These are phyloP conservation scores for Phialemoniopsis sp. DNA, from an alignment of 2,329 filamentous ascomycete genomes.

Conservation along the genomic window DNA sequence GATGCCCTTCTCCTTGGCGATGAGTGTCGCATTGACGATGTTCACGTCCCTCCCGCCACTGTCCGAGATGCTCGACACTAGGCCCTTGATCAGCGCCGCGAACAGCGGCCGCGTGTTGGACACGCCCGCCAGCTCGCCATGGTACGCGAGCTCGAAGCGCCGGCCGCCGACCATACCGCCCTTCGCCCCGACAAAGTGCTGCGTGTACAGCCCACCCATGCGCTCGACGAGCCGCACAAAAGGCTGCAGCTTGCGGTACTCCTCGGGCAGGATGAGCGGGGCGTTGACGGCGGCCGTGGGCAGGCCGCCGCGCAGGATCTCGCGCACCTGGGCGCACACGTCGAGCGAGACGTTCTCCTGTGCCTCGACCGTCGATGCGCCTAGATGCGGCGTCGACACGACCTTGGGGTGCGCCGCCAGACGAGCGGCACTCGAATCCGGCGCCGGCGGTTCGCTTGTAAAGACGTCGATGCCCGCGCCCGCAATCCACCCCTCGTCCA, in stretches of 20 bases:
- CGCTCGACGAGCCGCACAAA: slow-evolving; percentile 74
- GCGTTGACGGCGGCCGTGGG: slow-evolving; percentile 78
- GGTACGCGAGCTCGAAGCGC: slow-evolving; percentile 73
- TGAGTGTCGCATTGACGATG: slow-evolving; percentile 75
- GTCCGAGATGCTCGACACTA: slow-evolving; percentile 65
- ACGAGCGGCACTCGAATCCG: slow-evolving; percentile 51
- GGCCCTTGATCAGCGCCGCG: slow-evolving; percentile 73
- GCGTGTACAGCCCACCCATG: slow-evolving; percentile 75
- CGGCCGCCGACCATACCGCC: slow-evolving; percentile 52
- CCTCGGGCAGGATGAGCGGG: slow-evolving; percentile 75
- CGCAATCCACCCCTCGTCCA: slow-evolving; percentile 68
- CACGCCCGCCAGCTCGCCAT: slow-evolving; percentile 67
- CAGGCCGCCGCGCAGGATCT: slow-evolving; percentile 67
- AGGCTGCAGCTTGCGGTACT: slow-evolving; percentile 73
- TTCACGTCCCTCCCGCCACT: slow-evolving; percentile 67
- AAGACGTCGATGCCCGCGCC: slow-evolving; percentile 80
- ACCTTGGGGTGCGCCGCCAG: slow-evolving; percentile 68
- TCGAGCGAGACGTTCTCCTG: slow-evolving; percentile 83
- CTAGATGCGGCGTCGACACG: slow-evolving; percentile 75
- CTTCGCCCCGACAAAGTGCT: slow-evolving; percentile 55
- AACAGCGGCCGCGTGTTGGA: slow-evolving; percentile 76
- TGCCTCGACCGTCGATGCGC: slow-evolving; percentile 75
- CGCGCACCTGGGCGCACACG: slow-evolving; percentile 74
- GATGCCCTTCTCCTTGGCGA: slow-evolving; percentile 74
- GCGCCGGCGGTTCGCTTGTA: slow-evolving; percentile 63